These are phyloP conservation scores for Sonneratia alba DNA, from an alignment of 345 rosid species.

Conservation along the genomic window DNA sequence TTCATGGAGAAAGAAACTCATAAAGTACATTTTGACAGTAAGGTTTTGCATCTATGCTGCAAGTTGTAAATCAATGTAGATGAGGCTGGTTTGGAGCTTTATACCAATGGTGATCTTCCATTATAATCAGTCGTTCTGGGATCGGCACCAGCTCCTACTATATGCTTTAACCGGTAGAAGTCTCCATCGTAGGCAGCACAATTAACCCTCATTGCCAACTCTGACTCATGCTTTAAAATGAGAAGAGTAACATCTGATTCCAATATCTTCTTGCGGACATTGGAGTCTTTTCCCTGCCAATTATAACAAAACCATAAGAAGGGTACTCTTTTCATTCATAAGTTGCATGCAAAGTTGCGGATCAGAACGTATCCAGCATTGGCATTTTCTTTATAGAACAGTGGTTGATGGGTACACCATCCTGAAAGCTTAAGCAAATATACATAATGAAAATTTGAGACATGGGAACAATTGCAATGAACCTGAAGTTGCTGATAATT, in stretches of 20 bases:
- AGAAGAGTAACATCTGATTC: slow-evolving; percentile 57
- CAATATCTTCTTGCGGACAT: slow-evolving; percentile 35
- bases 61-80: neutral
- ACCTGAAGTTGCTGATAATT: neutral
- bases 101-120: slow-evolving; percentile 84
- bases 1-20: slow-evolving; percentile 1
- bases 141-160: slow-evolving; percentile 62
- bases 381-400: neutral
- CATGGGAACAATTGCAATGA: neutral
- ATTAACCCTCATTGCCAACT: slow-evolving; percentile 54
- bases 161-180: slow-evolving; percentile 43
- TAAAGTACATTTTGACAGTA: neutral
- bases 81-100: neutral
- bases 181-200: slow-evolving; percentile 64
- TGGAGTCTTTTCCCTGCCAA: slow-evolving; percentile 54
- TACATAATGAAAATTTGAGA: too few relatives aligned
- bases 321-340: neutral
- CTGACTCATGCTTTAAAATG: slow-evolving; percentile 64
- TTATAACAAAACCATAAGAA: neutral
- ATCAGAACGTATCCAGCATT: neutral
- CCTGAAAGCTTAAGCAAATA: neutral
- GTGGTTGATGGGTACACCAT: neutral
- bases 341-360: neutral
- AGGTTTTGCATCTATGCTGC: neutral
- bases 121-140: slow-evolving; percentile 62